A percentile compares a stretch with the other conserved stretches of the same genome.
Conservation (phyloP, 2,329 filamentous ascomycete species). For the Monosporascus sp. region DNA sequence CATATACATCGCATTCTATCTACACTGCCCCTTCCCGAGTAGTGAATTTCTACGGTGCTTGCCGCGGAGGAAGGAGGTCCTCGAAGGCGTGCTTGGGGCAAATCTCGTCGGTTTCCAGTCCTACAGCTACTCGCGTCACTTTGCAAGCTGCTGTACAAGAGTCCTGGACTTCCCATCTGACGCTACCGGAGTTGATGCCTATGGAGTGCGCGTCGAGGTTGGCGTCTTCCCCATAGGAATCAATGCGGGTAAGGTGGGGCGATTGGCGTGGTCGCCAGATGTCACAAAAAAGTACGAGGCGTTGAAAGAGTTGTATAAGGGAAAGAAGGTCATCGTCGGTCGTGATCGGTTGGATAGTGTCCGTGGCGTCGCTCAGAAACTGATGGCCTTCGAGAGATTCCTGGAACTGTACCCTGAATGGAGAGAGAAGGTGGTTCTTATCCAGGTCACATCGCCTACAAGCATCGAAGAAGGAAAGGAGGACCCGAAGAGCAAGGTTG, state of each 20-base stretch:
- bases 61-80: slow-evolving; percentile 79
- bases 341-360: slow-evolving; percentile 91
- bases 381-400: slow-evolving; percentile 91
- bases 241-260: slow-evolving; percentile 74
- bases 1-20: slow-evolving; percentile 90
- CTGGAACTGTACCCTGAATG: slow-evolving; percentile 86
- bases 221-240: slow-evolving; percentile 95
- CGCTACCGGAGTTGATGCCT: slow-evolving; percentile 78
- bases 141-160: slow-evolving; percentile 87
- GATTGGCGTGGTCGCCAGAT: slow-evolving; percentile 64
- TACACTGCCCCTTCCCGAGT: slow-evolving; percentile 92
- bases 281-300: slow-evolving; percentile 67
- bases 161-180: slow-evolving; percentile 89
- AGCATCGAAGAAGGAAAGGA: slow-evolving; percentile 74
- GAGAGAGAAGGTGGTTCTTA: slow-evolving; percentile 85
- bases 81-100: slow-evolving; percentile 83
- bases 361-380: slow-evolving; percentile 88
- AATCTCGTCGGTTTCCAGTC: slow-evolving; percentile 96
- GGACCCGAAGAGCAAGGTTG: slow-evolving; percentile 71
- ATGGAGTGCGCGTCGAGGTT: slow-evolving; percentile 81
- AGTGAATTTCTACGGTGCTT: slow-evolving; percentile 92
- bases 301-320: slow-evolving; percentile 73
- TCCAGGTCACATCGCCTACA: slow-evolving; percentile 89
- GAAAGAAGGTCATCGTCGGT: slow-evolving; percentile 91
- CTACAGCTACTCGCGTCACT: slow-evolving; percentile 91